Conservation (phyloP, 805 yeast genomes). For the Wickerhamiella spandovensis region DNA sequence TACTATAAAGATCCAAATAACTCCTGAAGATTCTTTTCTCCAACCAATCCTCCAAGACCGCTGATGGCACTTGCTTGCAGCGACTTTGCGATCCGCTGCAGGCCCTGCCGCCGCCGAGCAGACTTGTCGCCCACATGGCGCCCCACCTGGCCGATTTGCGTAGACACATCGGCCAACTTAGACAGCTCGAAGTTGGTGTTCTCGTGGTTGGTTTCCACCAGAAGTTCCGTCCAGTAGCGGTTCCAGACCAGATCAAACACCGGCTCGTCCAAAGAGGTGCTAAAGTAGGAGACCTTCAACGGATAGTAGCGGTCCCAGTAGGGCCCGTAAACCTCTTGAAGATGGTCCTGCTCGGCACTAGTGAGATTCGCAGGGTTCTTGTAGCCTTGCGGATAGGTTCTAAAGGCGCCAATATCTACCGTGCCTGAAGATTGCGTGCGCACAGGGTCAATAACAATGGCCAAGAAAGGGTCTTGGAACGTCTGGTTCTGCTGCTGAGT, state of each 20-base stretch:
- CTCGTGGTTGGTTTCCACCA: constrained; percentile 2
- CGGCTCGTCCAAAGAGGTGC: constrained; percentile 36
- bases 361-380: background rate
- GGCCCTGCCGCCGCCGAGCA: background rate
- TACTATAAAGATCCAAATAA: background rate
- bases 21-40: background rate
- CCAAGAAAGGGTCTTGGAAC: constrained; percentile 88
- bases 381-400: constrained; percentile 25
- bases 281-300: constrained; percentile 47
- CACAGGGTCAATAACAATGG: constrained; percentile 94
- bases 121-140: background rate
- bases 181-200: background rate
- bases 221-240: constrained; percentile 8
- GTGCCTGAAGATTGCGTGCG: constrained; percentile 86
- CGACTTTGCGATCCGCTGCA: background rate
- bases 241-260: constrained; percentile 23
- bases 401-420: constrained; percentile 94
- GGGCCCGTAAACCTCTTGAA: constrained; percentile 36
- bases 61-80: background rate
- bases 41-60: background rate
- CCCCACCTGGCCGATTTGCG: background rate
- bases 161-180: background rate
- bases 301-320: constrained; percentile 60
- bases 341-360: background rate
- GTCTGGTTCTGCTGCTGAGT: constrained; percentile 96